Percentiles rank a stretch among this genome's conserved stretches.
phyloP scores from a whole-genome alignment of 2,329 filamentous ascomycete genomes.

The Aureobasidium sp. region DNA sequence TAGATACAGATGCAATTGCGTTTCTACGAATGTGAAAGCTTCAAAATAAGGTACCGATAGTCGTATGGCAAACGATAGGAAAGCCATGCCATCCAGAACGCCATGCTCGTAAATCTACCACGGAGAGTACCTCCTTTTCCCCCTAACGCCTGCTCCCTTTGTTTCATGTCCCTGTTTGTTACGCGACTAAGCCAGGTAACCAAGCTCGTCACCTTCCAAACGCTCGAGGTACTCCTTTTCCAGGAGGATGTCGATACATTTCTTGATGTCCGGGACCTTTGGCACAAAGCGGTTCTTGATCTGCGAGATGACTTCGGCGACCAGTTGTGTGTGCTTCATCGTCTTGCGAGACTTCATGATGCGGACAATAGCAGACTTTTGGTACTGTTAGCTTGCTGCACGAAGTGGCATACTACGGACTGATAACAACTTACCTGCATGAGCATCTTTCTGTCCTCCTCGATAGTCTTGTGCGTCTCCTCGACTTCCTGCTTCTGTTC shows the following conservation, averaged over 20 bases:
- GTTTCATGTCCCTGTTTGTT: conserved; percentile 19
- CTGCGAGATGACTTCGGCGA: conserved; percentile 91
- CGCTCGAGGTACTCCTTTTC: conserved; percentile 99
- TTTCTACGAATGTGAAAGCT: neutral
- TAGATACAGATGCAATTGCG: neutral
- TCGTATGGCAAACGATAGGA: neutral
- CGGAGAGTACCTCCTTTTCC: conserved; percentile 5
- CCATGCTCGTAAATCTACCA: conserved; percentile 11
- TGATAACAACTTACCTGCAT: conserved; percentile 66
- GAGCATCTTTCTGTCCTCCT: conserved; percentile 92
- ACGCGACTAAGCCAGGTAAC: conserved; percentile 66
- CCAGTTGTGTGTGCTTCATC: conserved; percentile 94
- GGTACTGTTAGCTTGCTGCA: conserved; percentile 24
- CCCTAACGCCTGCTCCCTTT: neutral
- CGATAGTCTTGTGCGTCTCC: conserved; percentile 98
- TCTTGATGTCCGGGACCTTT: conserved; percentile 94
- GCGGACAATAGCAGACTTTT: conserved; percentile 89
- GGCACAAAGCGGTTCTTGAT: conserved; percentile 89
- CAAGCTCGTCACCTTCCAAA: conserved; percentile 85
- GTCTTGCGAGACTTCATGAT: conserved; percentile 99
- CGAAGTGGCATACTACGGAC: neutral
- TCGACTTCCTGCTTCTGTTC: conserved; percentile 95
- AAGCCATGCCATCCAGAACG: conserved; percentile 8
- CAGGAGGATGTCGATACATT: conserved; percentile 95
- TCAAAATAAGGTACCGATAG: neutral